These are phyloP conservation scores for Globisporangium polare DNA, from an alignment of 352 stramenopile species.

Conservation along the genomic window DNA sequence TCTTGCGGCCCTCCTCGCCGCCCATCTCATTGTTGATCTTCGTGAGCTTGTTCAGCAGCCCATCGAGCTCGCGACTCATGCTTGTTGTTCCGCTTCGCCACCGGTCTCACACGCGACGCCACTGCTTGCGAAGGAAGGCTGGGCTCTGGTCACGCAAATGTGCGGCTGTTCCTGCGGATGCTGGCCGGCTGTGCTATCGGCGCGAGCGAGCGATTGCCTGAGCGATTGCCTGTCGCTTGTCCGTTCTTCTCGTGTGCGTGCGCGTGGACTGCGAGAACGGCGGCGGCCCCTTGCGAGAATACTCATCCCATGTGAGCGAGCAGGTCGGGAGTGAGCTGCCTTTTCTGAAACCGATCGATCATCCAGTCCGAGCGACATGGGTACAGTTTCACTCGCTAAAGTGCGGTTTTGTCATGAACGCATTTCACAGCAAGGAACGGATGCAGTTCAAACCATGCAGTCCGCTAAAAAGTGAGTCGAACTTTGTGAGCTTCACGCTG, in stretches of 20 bases:
- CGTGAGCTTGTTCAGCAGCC: slow-evolving; percentile 63
- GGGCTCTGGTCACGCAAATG: no score
- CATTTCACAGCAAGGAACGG: no score
- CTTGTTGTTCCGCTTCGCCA: not conserved
- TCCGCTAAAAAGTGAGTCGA: no score
- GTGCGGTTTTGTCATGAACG: not conserved
- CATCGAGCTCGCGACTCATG: slow-evolving; percentile 80
- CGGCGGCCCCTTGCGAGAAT: not conserved
- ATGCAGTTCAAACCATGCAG: no score
- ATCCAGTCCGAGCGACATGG: slow-evolving; percentile 2
- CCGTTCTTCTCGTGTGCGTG: not conserved
- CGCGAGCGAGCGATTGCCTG: not conserved
- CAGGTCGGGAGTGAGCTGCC: no score
- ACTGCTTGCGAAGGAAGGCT: not conserved
- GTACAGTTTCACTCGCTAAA: slow-evolving; percentile 6
- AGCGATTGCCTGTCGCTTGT: no score
- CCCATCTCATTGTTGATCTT: slow-evolving; percentile 82
- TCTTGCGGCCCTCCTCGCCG: slow-evolving; percentile 63
- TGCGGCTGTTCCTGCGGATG: not conserved
- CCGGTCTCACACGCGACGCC: not conserved
- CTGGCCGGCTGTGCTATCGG: not conserved
- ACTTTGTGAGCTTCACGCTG: no score
- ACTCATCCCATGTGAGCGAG: not conserved
- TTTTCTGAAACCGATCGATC: slow-evolving; percentile 11
- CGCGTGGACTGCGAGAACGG: not conserved